Conservation (phyloP, 345 rosid species). For the Trapa bicornis region DNA sequence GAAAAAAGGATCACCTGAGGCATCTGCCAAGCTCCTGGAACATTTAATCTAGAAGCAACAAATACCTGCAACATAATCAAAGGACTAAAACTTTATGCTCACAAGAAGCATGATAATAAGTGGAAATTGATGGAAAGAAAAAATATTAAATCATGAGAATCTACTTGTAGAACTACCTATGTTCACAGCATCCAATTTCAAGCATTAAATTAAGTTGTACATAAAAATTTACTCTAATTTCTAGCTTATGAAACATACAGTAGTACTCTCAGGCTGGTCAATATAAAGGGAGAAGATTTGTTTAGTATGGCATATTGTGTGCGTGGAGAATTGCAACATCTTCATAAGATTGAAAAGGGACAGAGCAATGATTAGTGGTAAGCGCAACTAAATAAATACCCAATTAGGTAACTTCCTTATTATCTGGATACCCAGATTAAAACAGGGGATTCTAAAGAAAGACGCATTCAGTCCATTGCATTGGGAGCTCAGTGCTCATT, state of each 20-base stretch:
- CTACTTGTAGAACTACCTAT: neutral
- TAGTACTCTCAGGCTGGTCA: no score
- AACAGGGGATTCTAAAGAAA: no score
- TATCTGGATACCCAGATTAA: neutral
- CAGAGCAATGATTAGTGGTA: no score
- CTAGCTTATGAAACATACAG: no score
- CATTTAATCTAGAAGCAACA: constrained; percentile 92
- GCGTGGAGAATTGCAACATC: no score
- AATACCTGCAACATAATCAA: constrained; percentile 45
- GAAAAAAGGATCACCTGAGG: constrained; percentile 53
- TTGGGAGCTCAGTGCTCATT: neutral
- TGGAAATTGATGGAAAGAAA: neutral
- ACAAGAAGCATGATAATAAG: neutral
- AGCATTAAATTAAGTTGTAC: no score
- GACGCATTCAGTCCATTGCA: neutral
- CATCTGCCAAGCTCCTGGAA: constrained; percentile 99
- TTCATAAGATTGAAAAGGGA: no score
- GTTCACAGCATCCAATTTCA: no score
- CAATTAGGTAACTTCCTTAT: neutral
- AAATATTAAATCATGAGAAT: neutral
- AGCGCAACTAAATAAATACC: no score
- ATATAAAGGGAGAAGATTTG: no score
- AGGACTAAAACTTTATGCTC: neutral
- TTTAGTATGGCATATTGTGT: no score
- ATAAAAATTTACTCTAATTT: no score